Conservation (phyloP, 495 filamentous ascomycete species). For the Pseudoneurospora amorphoporcata region DNA sequence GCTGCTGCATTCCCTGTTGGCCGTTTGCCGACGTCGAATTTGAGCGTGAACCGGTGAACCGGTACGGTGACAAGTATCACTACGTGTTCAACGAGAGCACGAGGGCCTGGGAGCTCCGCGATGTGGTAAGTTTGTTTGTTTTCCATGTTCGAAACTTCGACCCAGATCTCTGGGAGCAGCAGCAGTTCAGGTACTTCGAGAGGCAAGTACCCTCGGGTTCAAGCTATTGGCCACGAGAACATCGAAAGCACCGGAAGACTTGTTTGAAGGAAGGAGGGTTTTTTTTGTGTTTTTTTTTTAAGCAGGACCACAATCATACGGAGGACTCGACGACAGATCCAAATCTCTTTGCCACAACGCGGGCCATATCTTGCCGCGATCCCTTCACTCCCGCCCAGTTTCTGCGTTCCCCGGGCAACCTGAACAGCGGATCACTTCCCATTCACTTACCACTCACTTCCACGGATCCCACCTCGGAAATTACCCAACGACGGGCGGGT, state of each 20-base stretch:
- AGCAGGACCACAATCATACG: background rate
- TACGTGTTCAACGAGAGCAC: slow-evolving; percentile 25
- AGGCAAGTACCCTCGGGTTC: background rate
- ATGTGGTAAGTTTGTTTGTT: slow-evolving; percentile 8
- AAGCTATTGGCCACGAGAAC: background rate
- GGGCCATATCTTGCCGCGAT: background rate
- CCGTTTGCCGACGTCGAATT: slow-evolving; percentile 30
- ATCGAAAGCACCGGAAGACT: background rate
- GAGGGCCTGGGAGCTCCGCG: slow-evolving; percentile 16
- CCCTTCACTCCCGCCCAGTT: background rate
- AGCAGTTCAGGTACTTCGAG: background rate
- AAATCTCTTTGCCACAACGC: background rate
- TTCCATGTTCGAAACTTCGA: background rate
- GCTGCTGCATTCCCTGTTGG: slow-evolving; percentile 31
- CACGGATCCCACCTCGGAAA: background rate
- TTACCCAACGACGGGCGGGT: background rate
- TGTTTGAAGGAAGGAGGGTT: background rate
- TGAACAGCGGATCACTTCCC: background rate
- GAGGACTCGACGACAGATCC: background rate
- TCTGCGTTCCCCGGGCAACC: background rate
- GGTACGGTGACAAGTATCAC: slow-evolving; percentile 9
- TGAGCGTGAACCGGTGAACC: slow-evolving; percentile 18
- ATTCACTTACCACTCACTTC: background rate
- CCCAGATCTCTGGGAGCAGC: background rate
- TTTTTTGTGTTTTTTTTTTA: background rate